Base-by-base conservation (phyloP, 116 monocot species). In the Posidonia oceanica region DNA sequence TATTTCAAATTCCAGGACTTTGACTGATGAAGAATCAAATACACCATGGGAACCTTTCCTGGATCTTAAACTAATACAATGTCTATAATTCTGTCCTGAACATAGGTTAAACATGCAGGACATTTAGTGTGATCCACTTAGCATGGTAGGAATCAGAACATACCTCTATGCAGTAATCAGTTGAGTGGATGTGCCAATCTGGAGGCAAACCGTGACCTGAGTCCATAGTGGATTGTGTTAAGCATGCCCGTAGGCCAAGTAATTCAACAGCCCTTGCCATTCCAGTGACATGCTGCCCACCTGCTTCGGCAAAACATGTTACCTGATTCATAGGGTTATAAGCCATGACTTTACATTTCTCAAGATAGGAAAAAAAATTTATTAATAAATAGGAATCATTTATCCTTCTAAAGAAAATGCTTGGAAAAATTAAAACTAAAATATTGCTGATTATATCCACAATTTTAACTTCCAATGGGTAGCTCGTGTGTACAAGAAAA, bases 271-370 rank as follows among this genome's bases (percentile, higher is more conserved):
- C 90, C 63, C 77, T 81, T 69, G 87, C 89, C 94, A 94, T 94
- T 48, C 74, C 90, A 55, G 51, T 55, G 29, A 94, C 94, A 83
- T 89, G 87, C 44, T 94, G 94, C 14, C 94, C 94, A 41, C 94
- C 94, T 67, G 94, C 94, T 80, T 94, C 94, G 18, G 94, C 94
- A 81, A 94, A 94, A 77, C 90, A 94, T 38, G 94, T 89, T 55
- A 88, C 88, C 93, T 93, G 81, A 68, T 81, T 72, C 75, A 74
- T 59, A 39, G 39, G 23, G 36, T 67, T 8, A 67, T 42, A 8
- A 8, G 36, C 54, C 65, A 66, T 14, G 6, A 41, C 40, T 41
- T 16, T 12, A 66, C 41, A 40, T 42, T 37, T 3, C 36, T 29
- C 62, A 8, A 42, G 40, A 40, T n/a, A 64, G n/a, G n/a, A 40